These are phyloP conservation scores for Drosera spatulata DNA, from an alignment of 179 eudicot species.

Conservation along the genomic window DNA sequence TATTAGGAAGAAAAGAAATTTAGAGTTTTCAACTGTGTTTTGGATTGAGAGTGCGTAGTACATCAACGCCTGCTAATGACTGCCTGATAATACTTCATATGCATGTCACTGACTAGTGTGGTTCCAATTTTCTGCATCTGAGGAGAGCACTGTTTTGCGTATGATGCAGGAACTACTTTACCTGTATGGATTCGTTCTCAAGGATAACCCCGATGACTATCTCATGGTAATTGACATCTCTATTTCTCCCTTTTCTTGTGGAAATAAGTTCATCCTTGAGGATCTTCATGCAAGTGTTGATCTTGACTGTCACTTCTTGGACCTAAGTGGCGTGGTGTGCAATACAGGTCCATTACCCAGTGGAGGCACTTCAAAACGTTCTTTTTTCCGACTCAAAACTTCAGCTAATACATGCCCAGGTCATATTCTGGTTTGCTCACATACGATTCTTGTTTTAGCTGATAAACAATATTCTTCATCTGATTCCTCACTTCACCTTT, in stretches of 20 bases:
- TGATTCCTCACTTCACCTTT: background rate
- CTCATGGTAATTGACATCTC: slow-evolving; percentile 53
- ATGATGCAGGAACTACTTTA: slow-evolving; percentile 80
- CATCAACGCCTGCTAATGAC: no score
- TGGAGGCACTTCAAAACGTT: slow-evolving; percentile 51
- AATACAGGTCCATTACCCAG: slow-evolving; percentile 79
- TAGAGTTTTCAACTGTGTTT: background rate
- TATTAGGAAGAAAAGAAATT: background rate
- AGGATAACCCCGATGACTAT: slow-evolving; percentile 90
- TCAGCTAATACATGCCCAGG: slow-evolving; percentile 92
- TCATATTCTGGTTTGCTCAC: slow-evolving; percentile 12
- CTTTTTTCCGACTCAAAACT: slow-evolving; percentile 60
- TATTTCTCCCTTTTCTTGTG: background rate
- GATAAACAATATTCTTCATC: background rate
- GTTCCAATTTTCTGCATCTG: background rate
- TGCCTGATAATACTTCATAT: background rate
- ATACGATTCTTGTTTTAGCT: background rate
- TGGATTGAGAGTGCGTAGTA: background rate
- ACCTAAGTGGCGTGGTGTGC: slow-evolving; percentile 1
- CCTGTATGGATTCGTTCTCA: slow-evolving; percentile 83
- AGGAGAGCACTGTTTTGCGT: background rate
- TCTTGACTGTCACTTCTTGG: background rate
- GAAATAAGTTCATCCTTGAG: slow-evolving; percentile 3
- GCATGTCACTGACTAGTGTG: background rate
- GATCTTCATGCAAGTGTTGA: slow-evolving; percentile 1